Percentiles rank a stretch among this genome's conserved stretches.
phyloP scores from a whole-genome alignment of 805 yeast species.

The Wickerhamiella parazyma region DNA sequence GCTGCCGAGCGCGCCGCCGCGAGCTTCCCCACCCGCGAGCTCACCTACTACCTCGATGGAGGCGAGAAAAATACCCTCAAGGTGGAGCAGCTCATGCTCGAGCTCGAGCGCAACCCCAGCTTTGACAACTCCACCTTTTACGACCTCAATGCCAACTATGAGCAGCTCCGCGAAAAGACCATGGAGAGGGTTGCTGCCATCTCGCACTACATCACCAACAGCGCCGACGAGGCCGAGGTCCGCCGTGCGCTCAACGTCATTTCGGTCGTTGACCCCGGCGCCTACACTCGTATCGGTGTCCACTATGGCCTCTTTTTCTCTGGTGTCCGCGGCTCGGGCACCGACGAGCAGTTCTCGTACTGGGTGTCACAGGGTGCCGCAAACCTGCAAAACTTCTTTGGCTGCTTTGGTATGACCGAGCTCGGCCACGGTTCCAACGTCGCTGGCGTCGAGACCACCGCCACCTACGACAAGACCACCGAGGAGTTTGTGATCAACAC shows the following conservation, averaged over 20 bases:
- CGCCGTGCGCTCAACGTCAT: constrained; percentile 20
- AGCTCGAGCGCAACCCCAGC: constrained; percentile 41
- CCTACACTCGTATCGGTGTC: constrained; percentile 73
- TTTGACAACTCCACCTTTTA: constrained; percentile 32
- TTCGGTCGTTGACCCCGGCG: constrained; percentile 48
- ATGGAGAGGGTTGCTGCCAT: constrained; percentile 22
- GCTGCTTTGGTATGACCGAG: constrained; percentile 91
- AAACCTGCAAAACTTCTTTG: constrained; percentile 35
- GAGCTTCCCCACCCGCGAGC: constrained; percentile 25
- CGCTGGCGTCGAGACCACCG: constrained; percentile 86
- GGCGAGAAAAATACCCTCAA: constrained; percentile 27
- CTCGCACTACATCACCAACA: constrained; percentile 18
- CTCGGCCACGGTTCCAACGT: constrained; percentile 89
- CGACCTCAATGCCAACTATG: constrained; percentile 33
- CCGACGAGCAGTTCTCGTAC: constrained; percentile 66
- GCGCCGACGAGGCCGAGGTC: constrained; percentile 21
- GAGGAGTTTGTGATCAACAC: constrained; percentile 69
- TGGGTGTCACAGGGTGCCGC: constrained; percentile 56
- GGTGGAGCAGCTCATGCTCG: constrained; percentile 28
- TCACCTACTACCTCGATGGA: constrained; percentile 34
- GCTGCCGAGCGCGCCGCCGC: constrained; percentile 29
- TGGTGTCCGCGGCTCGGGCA: constrained; percentile 78
- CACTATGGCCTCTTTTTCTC: constrained; percentile 75
- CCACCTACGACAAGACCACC: constrained; percentile 51
- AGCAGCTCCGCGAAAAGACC: constrained; percentile 26